A percentile compares a stretch with the other conserved stretches of the same genome.
Conservation (phyloP, 2,329 filamentous ascomycete species). For the Hirsutella thompsonii region DNA sequence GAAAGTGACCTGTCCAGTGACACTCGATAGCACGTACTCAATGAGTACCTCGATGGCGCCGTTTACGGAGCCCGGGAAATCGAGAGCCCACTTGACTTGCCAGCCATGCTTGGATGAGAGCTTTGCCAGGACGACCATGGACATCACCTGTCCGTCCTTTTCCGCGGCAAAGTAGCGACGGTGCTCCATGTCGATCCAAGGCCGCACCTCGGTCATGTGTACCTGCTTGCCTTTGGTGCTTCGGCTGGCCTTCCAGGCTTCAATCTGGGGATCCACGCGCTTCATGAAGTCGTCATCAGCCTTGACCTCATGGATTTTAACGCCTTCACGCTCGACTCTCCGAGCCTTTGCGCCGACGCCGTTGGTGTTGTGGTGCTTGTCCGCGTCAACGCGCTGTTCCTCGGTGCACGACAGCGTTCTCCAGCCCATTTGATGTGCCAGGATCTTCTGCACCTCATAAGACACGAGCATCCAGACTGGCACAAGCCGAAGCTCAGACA, state of each 20-base stretch:
- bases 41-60: slow-evolving; percentile 80
- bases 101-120: slow-evolving; percentile 72
- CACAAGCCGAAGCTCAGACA: slow-evolving; percentile 55
- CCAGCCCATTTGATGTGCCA: slow-evolving; percentile 74
- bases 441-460: slow-evolving; percentile 61
- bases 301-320: slow-evolving; percentile 64
- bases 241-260: slow-evolving; percentile 67
- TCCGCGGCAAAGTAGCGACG: slow-evolving; percentile 76
- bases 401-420: slow-evolving; percentile 78
- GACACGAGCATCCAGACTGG: slow-evolving; percentile 88
- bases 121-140: slow-evolving; percentile 72
- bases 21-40: slow-evolving; percentile 47
- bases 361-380: slow-evolving; percentile 46
- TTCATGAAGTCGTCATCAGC: slow-evolving; percentile 56
- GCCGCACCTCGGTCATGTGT: slow-evolving; percentile 78
- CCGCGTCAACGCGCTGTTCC: slow-evolving; percentile 76
- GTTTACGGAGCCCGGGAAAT: slow-evolving; percentile 78
- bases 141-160: slow-evolving; percentile 59
- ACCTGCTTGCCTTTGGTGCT: slow-evolving; percentile 61
- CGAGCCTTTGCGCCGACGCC: slow-evolving; percentile 59
- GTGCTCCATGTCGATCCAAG: slow-evolving; percentile 75
- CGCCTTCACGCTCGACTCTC: slow-evolving; percentile 68
- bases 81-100: slow-evolving; percentile 93
- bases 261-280: slow-evolving; percentile 59
- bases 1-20: slow-evolving; percentile 59